phyloP scores from a whole-genome alignment of 345 rosid genomes.

The Acer yangbiense region DNA sequence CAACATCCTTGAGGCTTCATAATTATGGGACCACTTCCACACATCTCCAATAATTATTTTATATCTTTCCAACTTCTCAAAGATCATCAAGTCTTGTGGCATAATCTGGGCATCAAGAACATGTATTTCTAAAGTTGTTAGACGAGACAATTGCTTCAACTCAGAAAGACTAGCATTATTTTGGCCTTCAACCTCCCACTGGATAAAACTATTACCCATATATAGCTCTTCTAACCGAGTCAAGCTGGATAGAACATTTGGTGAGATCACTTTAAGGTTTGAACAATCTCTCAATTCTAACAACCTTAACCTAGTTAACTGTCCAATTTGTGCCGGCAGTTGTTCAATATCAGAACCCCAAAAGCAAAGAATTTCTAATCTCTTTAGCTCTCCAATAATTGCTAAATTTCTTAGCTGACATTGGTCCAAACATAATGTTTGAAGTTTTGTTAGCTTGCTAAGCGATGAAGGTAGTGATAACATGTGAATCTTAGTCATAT shows the following conservation, averaged over 20 bases:
- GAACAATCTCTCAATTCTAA: slow-evolving; percentile 24
- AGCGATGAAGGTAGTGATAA: slow-evolving; percentile 22
- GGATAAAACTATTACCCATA: slow-evolving; percentile 12
- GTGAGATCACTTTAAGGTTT: slow-evolving; percentile 21
- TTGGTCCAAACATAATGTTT: slow-evolving; percentile 1
- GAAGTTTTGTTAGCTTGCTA: slow-evolving; percentile 6
- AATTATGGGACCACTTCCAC: neutral
- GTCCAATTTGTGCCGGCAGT: slow-evolving; percentile 20
- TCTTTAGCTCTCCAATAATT: neutral
- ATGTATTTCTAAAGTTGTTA: slow-evolving; percentile 6
- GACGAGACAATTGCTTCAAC: slow-evolving; percentile 18
- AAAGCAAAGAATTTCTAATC: slow-evolving; percentile 16
- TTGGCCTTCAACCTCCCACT: slow-evolving; percentile 25
- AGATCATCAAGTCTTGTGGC: slow-evolving; percentile 7
- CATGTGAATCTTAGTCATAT: neutral
- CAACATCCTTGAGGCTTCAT: neutral
- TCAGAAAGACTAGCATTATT: slow-evolving; percentile 27
- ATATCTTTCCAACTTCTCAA: neutral
- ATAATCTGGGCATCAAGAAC: slow-evolving; percentile 6
- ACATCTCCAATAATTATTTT: neutral
- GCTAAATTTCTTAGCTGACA: neutral
- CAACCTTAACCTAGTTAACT: slow-evolving; percentile 14
- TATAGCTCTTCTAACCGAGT: slow-evolving; percentile 27
- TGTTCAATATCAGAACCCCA: neutral
- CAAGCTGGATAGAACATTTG: slow-evolving; percentile 24